Evolutionary conservation across 306 rosid species (phyloP).

Genomic region (Sindora glabra): DNA sequence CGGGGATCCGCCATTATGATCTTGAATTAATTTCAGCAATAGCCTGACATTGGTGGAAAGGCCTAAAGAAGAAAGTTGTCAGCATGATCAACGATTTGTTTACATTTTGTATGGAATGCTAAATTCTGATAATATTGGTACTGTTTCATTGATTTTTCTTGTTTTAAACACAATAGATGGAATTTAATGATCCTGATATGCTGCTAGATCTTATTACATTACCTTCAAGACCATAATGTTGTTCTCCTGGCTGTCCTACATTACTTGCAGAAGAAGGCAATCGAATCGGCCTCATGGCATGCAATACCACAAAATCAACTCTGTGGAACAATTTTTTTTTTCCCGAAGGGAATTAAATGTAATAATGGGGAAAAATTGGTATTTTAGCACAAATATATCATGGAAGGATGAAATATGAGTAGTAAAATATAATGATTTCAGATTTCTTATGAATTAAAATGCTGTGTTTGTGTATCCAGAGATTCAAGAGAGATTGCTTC

Average conservation of each 20-base stretch:
- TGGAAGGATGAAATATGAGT: conserved; percentile 7
- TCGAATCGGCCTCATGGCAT: conserved; percentile 36
- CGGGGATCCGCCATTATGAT: conserved; percentile 48
- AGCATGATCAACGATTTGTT: no score
- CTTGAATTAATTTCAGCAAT: conserved; percentile 66
- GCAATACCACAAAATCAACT: conserved; percentile 17
- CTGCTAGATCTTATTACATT: no score
- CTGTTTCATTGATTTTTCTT: neutral
- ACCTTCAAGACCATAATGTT: conserved; percentile 59
- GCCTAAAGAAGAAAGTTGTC: conserved; percentile 32
- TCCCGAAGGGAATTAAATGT: conserved; percentile 4
- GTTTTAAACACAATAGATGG: no score
- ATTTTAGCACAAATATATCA: neutral
- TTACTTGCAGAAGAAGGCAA: conserved; percentile 29
- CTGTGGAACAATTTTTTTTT: no score
- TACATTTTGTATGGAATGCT: neutral
- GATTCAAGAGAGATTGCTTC: conserved; percentile 46
- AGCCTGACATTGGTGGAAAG: conserved; percentile 60
- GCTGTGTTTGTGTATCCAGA: conserved; percentile 12
- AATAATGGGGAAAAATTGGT: no score
- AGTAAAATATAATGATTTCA: neutral
- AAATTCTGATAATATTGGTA: no score
- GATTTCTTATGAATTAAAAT: neutral
- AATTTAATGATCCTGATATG: no score
- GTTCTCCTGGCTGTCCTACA: conserved; percentile 26